Evolutionary conservation across 257 asterid genomes (phyloP), one percentile per base, ranked within the genome.

Genomic region (Jasminum sambac): DNA sequence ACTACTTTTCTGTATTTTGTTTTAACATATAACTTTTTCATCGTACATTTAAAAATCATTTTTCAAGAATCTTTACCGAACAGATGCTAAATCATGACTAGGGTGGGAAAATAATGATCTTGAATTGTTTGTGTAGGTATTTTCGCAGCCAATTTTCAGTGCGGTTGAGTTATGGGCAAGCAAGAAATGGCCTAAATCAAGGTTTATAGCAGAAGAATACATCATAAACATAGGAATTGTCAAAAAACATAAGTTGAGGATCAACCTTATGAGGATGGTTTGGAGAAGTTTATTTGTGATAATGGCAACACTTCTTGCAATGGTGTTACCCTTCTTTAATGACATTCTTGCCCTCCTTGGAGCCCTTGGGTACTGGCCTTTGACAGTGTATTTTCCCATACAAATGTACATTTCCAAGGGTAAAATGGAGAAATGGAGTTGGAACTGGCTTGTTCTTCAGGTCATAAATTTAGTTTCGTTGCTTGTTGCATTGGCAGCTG

Each of bases 351-450:
- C 89, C 0, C 66, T 84, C 11, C 78, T 85, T 0, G 91, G 89
- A 50, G 90, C 95, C 1, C 66, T 85, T 3, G 86, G 86, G 9
- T 88, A 76, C 46, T 88, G 86, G 85, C 95, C 95, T 4, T 43
- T 88, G 68, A 75, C 86, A 0, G 89, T 88, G 30, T 83, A 62
- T 69, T 85, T 87, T 37, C 94, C 94, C 0, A 83, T 83, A 68
- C 67, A 83, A 65, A 71, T 85, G 77, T 74, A 80, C 82, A 85
- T 88, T 21, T 68, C 79, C 8, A 77, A 67, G 80, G 73, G 77
- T 68, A 74, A 74, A 41, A 74, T 87, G 17, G 24, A 63, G 40
- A 46, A 70, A 50, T 70, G 81, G 83, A 74, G 81, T 2, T 0
- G 63, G 55, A 75, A 71, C 73, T 79, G 90, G 90, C 60, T 81